Base-by-base conservation (phyloP, 2,329 filamentous ascomycete species). In the Fusarium illudens region DNA sequence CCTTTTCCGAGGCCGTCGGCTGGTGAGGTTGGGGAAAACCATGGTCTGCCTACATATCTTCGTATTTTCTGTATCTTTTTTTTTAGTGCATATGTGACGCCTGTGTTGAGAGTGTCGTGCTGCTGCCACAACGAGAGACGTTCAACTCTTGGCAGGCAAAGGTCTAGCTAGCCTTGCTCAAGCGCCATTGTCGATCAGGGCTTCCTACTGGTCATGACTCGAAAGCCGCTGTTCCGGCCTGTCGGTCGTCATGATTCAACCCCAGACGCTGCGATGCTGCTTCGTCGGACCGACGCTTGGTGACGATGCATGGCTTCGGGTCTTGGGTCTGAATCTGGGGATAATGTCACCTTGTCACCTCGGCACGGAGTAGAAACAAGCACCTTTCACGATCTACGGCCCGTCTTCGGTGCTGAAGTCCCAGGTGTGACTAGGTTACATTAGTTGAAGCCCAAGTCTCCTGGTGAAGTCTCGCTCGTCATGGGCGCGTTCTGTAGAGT, bases 1-100 rank as follows among this genome's bases (percentile, higher is more conserved):
- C 88, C 87, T 93, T 93, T 88, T 87, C 92, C 89, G 87, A 96
- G 92, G 88, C 91, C 92, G 90, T 96, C 84, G 92, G 91, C 89
- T 87, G 73, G 83, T 97, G 92, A 95, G 87, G 92, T 90, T 91
- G 88, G 90, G 91, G 92, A 90, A 88, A 95, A 95, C 91, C 92
- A 94, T 95, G 88, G 86, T 70, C 44, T 81, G 84, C 85, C 89
- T 89, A 92, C 89, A 93, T 90, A 53, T 70, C 60, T 57, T 64
- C n/a, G n/a, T n/a, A 29, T 19, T 25, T 30, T 44, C 15, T 20
- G 25, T 46, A 46, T 20, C 12, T 22, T 19, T 22, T 29, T n/a
- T 39, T n/a, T n/a, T n/a, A n/a, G n/a, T n/a, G n/a, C n/a, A n/a
- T 36, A 22, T 22, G 44, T 66, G 30, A 42, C 39, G 48, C 52